phyloP scores from a whole-genome alignment of 768 basidiomycete genomes.

The Mycena latifolia region DNA sequence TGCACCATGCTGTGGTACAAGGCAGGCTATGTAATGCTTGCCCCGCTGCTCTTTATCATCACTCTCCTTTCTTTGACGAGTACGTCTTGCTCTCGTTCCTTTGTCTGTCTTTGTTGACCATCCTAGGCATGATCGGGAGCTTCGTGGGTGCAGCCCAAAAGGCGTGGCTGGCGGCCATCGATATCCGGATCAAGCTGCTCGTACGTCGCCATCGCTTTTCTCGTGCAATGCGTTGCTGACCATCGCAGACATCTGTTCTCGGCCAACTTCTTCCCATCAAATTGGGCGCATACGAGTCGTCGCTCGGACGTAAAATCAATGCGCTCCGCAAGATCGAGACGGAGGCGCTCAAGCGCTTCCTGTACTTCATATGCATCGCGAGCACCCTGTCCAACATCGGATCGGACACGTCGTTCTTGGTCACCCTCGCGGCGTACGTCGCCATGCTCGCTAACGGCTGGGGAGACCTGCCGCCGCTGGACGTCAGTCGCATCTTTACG shows the following conservation, averaged over 20 bases:
- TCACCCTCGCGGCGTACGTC: conserved; percentile 22
- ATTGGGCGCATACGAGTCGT: conserved; percentile 17
- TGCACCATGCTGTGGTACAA: too few relatives aligned
- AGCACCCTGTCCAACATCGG: conserved; percentile 16
- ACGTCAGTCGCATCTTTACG: conserved; percentile 26
- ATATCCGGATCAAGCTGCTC: conserved; percentile 23
- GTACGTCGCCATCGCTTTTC: background rate
- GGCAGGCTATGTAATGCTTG: conserved; percentile 20
- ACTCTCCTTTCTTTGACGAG: too few relatives aligned
- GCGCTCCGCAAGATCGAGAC: conserved; percentile 21
- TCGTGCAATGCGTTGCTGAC: background rate
- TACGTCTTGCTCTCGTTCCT: too few relatives aligned
- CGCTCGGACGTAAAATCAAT: conserved; percentile 11
- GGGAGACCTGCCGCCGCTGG: conserved; percentile 18
- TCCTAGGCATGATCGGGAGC: conserved; percentile 6
- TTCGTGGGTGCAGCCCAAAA: conserved; percentile 19
- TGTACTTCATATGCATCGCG: conserved; percentile 9
- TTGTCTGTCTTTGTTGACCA: background rate
- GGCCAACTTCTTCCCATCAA: conserved; percentile 30
- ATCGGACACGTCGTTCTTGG: conserved; percentile 9
- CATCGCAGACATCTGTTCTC: conserved; percentile 20
- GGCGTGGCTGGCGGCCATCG: conserved; percentile 21
- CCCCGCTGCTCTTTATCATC: background rate
- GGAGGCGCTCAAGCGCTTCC: conserved; percentile 7
- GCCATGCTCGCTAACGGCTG: conserved; percentile 12